Conservation (phyloP, 1,139 yeast genomes). For the Taphrina betulina region DNA sequence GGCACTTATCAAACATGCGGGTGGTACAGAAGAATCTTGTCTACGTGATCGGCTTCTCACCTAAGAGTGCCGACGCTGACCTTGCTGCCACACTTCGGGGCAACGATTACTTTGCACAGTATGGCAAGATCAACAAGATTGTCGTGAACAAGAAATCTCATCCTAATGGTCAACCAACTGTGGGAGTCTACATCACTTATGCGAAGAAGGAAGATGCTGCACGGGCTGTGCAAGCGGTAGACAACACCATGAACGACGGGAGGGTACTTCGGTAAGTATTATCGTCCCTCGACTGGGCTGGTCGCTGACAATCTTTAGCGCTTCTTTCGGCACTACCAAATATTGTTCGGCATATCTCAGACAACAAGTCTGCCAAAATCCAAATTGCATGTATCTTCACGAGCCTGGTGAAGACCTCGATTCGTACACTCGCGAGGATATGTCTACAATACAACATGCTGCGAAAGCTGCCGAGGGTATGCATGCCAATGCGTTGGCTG, state of each 20-base stretch:
- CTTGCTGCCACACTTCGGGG: conserved; percentile 79
- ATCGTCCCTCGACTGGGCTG: conserved; percentile 36
- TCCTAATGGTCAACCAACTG: conserved; percentile 62
- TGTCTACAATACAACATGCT: conserved; percentile 70
- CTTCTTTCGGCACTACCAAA: conserved; percentile 98
- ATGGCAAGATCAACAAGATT: conserved; percentile 90
- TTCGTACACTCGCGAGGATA: conserved; percentile 80
- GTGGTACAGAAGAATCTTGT: conserved; percentile 97
- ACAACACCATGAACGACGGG: conserved; percentile 92
- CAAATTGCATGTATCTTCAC: conserved; percentile 97
- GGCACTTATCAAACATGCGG: conserved; percentile 93
- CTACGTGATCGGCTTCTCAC: conserved; percentile 92
- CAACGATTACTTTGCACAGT: conserved; percentile 95
- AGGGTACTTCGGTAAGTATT: conserved; percentile 51
- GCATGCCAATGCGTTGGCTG: conserved; percentile 28
- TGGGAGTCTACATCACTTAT: conserved; percentile 95
- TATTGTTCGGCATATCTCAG: conserved; percentile 93
- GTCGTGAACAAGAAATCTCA: conserved; percentile 74
- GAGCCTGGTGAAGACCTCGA: conserved; percentile 99
- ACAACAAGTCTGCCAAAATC: conserved; percentile 96
- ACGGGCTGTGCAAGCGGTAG: conserved; percentile 86
- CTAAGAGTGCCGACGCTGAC: conserved; percentile 86
- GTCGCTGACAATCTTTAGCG: conserved; percentile 47
- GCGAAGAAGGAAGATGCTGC: conserved; percentile 92
- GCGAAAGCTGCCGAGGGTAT: conserved; percentile 33